Percentiles rank a stretch among this genome's conserved stretches.
Evolutionary conservation across 805 yeast species (phyloP).

Genomic region (Yarrowia sp.): DNA sequence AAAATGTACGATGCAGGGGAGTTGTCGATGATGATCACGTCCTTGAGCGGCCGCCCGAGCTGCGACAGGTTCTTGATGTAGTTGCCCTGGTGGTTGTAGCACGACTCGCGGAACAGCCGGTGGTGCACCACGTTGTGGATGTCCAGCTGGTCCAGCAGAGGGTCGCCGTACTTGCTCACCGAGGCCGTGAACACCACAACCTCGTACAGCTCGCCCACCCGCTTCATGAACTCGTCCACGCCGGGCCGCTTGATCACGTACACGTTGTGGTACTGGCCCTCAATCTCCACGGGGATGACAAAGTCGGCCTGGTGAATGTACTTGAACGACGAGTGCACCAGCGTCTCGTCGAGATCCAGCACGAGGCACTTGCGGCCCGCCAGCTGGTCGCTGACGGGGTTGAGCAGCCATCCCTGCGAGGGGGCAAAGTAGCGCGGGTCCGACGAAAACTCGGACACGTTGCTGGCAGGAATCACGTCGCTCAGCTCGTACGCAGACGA

Average conservation of each 20-base stretch:
- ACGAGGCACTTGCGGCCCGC: constrained; percentile 78
- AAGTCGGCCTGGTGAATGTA: constrained; percentile 90
- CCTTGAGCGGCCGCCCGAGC: constrained; percentile 85
- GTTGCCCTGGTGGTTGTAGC: constrained; percentile 90
- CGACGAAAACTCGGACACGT: constrained; percentile 6
- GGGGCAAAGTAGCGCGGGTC: constrained; percentile 16
- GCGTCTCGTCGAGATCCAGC: constrained; percentile 90
- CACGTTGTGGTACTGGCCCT: constrained; percentile 85
- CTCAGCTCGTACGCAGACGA: constrained; percentile 16
- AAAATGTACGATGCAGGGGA: constrained; percentile 97
- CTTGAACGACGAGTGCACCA: constrained; percentile 93
- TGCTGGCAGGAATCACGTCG: neutral
- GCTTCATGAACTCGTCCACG: constrained; percentile 83
- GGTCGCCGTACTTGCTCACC: constrained; percentile 94
- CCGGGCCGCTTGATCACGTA: constrained; percentile 98
- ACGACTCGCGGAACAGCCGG: constrained; percentile 88
- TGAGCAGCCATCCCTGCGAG: constrained; percentile 40
- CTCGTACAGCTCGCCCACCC: constrained; percentile 83
- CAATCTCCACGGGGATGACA: constrained; percentile 96
- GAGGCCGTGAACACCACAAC: constrained; percentile 97
- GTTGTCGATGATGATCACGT: constrained; percentile 87
- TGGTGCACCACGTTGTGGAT: constrained; percentile 75
- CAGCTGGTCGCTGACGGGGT: constrained; percentile 49
- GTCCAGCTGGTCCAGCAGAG: constrained; percentile 84
- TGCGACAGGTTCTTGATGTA: constrained; percentile 91